A percentile compares a stretch with the other conserved stretches of the same genome.
phyloP scores from a whole-genome alignment of 225 moss, liverwort and hornwort genomes.

The Physcomitrium patens region DNA sequence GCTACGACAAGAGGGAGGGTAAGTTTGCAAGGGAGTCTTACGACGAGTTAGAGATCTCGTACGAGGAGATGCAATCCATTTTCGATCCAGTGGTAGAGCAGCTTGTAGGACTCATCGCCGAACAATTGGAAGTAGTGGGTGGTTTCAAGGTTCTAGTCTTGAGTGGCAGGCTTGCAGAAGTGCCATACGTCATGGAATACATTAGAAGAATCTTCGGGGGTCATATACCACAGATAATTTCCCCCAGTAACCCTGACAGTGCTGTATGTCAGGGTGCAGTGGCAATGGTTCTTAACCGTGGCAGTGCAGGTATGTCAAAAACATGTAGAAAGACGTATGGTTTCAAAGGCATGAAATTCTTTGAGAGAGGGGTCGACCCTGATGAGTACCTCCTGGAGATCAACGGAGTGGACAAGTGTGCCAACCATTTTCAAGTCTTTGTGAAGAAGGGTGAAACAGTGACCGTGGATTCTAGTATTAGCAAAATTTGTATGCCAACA shows the following conservation, averaged over 20 bases:
- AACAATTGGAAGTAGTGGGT: slow-evolving; percentile 29
- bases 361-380: slow-evolving; percentile 34
- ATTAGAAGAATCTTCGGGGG: slow-evolving; percentile 31
- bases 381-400: slow-evolving; percentile 23
- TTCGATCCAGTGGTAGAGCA: slow-evolving; percentile 51
- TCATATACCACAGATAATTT: slow-evolving; percentile 34
- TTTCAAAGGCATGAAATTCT: neutral
- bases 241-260: slow-evolving; percentile 52
- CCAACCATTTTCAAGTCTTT: slow-evolving; percentile 26
- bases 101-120: slow-evolving; percentile 38
- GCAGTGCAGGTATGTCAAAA: slow-evolving; percentile 36
- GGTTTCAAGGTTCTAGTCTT: slow-evolving; percentile 42
- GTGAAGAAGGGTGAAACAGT: slow-evolving; percentile 22
- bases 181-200: slow-evolving; percentile 51
- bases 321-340: slow-evolving; percentile 55
- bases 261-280: slow-evolving; percentile 67
- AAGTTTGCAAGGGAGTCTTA: slow-evolving; percentile 19
- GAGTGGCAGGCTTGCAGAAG: slow-evolving; percentile 61
- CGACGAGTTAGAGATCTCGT: slow-evolving; percentile 42
- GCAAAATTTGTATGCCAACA: slow-evolving; percentile 15
- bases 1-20: slow-evolving; percentile 17
- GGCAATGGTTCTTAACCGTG: slow-evolving; percentile 36
- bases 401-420: slow-evolving; percentile 42
- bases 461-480: slow-evolving; percentile 31
- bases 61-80: slow-evolving; percentile 37